Evolutionary conservation across 768 basidiomycete species (phyloP).

Genomic region (Trametes punicea): DNA sequence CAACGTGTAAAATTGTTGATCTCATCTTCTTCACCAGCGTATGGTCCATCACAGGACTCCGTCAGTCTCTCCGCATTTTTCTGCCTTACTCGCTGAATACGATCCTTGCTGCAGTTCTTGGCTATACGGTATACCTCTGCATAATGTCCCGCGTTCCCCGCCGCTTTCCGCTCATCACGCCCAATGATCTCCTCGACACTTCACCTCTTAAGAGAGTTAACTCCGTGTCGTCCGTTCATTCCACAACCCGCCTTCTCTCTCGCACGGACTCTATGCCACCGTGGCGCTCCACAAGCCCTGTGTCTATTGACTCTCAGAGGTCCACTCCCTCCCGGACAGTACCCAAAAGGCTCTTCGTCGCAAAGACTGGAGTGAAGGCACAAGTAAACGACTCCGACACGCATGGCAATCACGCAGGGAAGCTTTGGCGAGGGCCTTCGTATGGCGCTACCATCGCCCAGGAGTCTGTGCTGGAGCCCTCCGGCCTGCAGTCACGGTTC

Average conservation of each 20-base stretch:
- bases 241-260: conserved; percentile 17
- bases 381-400: background rate
- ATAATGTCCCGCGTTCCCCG: conserved; percentile 26
- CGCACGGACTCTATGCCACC: background rate
- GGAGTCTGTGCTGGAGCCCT: background rate
- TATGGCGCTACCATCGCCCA: conserved; percentile 9
- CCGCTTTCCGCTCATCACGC: conserved; percentile 22
- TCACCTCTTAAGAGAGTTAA: conserved; percentile 1
- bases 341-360: conserved; percentile 13
- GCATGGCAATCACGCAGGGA: background rate
- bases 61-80: conserved; percentile 14
- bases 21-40: conserved; percentile 16
- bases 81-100: background rate
- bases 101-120: conserved; percentile 15
- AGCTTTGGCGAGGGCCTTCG: background rate
- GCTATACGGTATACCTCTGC: conserved; percentile 24
- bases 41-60: conserved; percentile 24
- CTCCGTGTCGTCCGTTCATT: conserved; percentile 15
- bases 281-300: background rate
- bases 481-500: background rate
- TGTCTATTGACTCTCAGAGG: conserved; percentile 4
- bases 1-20: conserved; percentile 22
- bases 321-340: background rate
- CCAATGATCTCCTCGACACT: conserved; percentile 19
- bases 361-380: background rate